Base-by-base conservation (phyloP, 805 yeast species). In the Komagataella populi region DNA sequence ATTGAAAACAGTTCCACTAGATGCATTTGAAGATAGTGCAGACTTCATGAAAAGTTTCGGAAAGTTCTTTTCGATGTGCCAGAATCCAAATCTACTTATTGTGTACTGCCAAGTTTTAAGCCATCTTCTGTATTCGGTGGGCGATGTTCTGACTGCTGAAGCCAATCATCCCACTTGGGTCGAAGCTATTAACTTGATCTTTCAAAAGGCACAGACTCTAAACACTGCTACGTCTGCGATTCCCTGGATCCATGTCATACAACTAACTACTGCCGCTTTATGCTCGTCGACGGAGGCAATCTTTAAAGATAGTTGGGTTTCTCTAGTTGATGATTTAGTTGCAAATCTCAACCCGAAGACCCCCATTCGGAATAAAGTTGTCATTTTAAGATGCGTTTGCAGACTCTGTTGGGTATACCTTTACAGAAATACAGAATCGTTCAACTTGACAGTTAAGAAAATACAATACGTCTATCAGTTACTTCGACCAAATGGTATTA, bases 111-210 rank as follows among this genome's bases (percentile, higher is more conserved):
- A 88, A 56, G 96, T 88, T 1, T 71, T 90, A 45, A 76, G 84
- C 52, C 82, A 79, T 50, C 73, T 93, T 23, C 67, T 93, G 2
- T 68, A 88, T 45, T 95, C 97, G 0, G 64, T 93, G 22, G 95
- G 97, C 0, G 91, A 87, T 6, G 73, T 81, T 1, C 72, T 90
- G 36, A 87, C 96, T 0, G 98, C 96, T 0, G 99, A 93, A 62
- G 90, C 88, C 0, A 91, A 93, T 60, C 96, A 91, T 63, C 99
- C 99, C 3, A 80, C 84, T 1, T 93, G 99, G 99, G 81, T 83
- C 0, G 86, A 81, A 45, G 93, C 96, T 0, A 77, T 88, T 51
- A 76, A 76, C 20, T 68, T 72, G 17, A 78, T 91, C 12, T 81
- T 77, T 62, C 65, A 71, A 14, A 77, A 74, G 52, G 51, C 50